Evolutionary conservation across 176 grass and related monocot genomes (phyloP).

Genomic region (Luzula sylvatica): DNA sequence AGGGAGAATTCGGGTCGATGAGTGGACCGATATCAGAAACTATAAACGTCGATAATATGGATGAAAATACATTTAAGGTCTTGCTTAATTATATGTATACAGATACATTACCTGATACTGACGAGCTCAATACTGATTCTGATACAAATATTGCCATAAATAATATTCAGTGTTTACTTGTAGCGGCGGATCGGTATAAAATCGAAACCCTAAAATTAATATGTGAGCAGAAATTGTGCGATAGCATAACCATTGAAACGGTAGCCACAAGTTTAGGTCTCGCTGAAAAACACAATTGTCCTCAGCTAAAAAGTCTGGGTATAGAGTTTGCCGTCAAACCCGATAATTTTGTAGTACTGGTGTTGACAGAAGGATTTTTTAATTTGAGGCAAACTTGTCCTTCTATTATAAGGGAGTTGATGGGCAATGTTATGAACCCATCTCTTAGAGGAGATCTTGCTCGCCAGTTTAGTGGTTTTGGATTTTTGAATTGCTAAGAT

Average conservation of each 20-base stretch:
- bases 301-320: background rate
- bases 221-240: constrained; percentile 11
- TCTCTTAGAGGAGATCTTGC: too few relatives aligned
- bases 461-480: too few relatives aligned
- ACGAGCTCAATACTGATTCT: background rate
- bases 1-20: background rate
- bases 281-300: constrained; percentile 1
- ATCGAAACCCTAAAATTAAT: background rate
- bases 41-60: background rate
- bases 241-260: constrained; percentile 7
- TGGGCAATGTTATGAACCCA: background rate
- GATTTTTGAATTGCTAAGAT: too few relatives aligned
- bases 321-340: constrained; percentile 2
- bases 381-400: constrained; percentile 10
- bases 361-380: constrained; percentile 13
- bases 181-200: background rate
- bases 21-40: background rate
- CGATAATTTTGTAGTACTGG: constrained; percentile 5
- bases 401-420: constrained; percentile 10
- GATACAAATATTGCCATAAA: too few relatives aligned
- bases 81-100: constrained; percentile 22
- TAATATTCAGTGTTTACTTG: background rate
- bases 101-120: background rate
- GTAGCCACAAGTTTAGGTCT: constrained; percentile 4
- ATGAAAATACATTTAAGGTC: background rate